Conservation (phyloP, 768 basidiomycete species). For the Naganishia antarctica region DNA sequence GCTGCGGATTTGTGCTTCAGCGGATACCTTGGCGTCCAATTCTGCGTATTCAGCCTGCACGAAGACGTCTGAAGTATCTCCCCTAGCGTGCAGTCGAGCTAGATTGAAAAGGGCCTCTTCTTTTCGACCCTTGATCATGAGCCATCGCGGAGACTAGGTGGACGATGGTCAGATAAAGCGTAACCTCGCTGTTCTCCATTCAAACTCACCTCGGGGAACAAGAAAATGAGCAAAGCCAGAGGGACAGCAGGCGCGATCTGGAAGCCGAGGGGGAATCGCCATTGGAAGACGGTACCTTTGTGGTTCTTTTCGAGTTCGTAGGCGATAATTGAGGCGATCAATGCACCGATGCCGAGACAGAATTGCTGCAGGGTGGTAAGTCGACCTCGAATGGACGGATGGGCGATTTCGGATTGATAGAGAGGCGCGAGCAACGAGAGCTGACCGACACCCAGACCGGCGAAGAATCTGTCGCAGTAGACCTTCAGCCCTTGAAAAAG, state of each 20-base stretch:
- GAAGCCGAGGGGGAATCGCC: constrained; percentile 56
- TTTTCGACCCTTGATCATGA: constrained; percentile 56
- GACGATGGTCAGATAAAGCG: constrained; percentile 31
- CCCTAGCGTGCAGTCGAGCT: constrained; percentile 57
- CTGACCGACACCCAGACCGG: constrained; percentile 74
- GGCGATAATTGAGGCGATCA: constrained; percentile 56
- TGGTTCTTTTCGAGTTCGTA: constrained; percentile 34
- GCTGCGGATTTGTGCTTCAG: not conserved
- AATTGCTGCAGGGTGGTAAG: constrained; percentile 57
- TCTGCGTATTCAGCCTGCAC: constrained; percentile 51
- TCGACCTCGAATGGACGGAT: constrained; percentile 58
- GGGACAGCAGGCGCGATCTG: constrained; percentile 54
- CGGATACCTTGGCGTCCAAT: constrained; percentile 11
- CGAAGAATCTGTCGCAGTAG: constrained; percentile 58
- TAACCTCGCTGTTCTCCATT: not conserved
- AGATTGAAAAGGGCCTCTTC: constrained; percentile 54
- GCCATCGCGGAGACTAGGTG: constrained; percentile 54
- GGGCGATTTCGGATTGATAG: constrained; percentile 60
- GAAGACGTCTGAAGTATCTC: constrained; percentile 54
- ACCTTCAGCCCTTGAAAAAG: not conserved
- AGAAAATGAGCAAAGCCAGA: constrained; percentile 55
- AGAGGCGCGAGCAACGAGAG: constrained; percentile 75
- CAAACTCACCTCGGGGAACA: constrained; percentile 53
- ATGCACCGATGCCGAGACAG: constrained; percentile 47
- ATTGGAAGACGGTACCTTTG: constrained; percentile 45